Base-by-base conservation (phyloP, 2,329 filamentous ascomycete genomes). In the Venturia oleaginea region DNA sequence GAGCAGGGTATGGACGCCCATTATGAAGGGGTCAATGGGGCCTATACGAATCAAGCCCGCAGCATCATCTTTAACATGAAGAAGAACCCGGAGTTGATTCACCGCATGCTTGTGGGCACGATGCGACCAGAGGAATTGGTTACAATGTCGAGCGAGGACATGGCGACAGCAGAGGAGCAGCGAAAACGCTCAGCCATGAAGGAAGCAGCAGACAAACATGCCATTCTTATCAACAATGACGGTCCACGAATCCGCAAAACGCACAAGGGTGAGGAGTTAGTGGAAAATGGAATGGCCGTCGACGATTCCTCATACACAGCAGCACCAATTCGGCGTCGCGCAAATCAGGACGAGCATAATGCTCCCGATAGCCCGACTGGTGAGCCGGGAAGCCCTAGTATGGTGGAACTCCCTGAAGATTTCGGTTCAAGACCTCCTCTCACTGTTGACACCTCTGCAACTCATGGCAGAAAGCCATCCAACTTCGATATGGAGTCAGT, bases 181-280 rank as follows among this genome's bases (percentile, higher is more conserved):
- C 83, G 83, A 34, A 84, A 91, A 73, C 88, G 85, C 30, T 89
- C 89, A 19, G 85, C 87, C 69, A 86, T 93, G 81, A 89, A 89
- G 74, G 89, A 90, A 61, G 84, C 86, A 66, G 86, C 86, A 0
- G 90, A 94, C 72, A 90, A 92, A 70, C 90, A 93, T 74, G 90
- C 93, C 57, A 92, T 94, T 59, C 83, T 96, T 40, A 86, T 93
- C 66, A 76, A 79, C 17, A 85, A 90, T 24, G 83, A 85, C 60
- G 91, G 85, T 1, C 89, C 92, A 4, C 86, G 92, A 3, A 87
- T 97, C 65, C 85, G 92, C 70, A 86, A 90, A 69, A 97, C 93
- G 2, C 93, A 97, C 78, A 97, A 97, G 75, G 94, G 94, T 15
- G 92, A 97, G 65, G 94, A 97, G 73, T 76, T 96, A 19, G 83